phyloP scores from a whole-genome alignment of 1,284 basidiomycete genomes.

The Marasmius oreades region DNA sequence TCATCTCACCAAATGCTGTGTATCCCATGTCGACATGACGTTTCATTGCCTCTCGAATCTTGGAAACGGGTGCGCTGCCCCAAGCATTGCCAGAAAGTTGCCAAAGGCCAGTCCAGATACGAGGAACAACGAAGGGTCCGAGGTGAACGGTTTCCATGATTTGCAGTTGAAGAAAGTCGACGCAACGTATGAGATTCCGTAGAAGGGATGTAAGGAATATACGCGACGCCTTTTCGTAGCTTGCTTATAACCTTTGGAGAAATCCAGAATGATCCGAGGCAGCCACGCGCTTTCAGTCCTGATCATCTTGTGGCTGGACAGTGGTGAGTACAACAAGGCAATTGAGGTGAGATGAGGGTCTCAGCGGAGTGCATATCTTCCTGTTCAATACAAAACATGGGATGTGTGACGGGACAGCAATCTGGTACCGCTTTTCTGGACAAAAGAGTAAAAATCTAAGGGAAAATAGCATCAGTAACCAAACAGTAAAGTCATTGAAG shows the following conservation, averaged over 20 bases:
- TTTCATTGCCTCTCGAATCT: conserved; percentile 65
- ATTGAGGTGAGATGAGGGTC: neutral
- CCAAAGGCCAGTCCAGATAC: conserved; percentile 78
- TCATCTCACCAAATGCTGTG: conserved; percentile 63
- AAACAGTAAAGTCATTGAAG: too few species aligned
- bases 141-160: conserved; percentile 52
- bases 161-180: conserved; percentile 5
- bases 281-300: neutral
- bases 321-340: neutral
- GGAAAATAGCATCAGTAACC: too few species aligned
- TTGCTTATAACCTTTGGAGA: too few species aligned
- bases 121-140: conserved; percentile 57
- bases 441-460: too few species aligned
- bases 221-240: too few species aligned
- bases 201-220: neutral
- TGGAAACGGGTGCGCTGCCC: conserved; percentile 67
- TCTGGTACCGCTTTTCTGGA: too few species aligned
- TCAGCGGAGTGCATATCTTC: too few species aligned
- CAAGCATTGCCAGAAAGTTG: conserved; percentile 80
- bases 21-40: conserved; percentile 63
- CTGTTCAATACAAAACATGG: too few species aligned
- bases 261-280: neutral
- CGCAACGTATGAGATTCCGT: neutral
- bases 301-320: neutral
- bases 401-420: too few species aligned